Base-by-base conservation (phyloP, 139 green algal species). In the Picochlorum sp. region DNA sequence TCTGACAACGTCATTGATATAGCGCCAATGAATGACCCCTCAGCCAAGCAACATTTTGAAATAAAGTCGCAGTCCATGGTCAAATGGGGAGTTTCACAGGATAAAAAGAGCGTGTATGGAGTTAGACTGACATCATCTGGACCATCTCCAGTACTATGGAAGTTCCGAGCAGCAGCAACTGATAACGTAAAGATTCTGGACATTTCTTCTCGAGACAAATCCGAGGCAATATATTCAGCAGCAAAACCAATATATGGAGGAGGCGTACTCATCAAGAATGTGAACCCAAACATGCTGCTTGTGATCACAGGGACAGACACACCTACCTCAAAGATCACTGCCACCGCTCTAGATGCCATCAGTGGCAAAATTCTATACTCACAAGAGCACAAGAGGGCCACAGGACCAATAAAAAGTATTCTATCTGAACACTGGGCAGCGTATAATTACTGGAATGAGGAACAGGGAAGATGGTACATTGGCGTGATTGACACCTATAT, bases 221-320 rank as follows among this genome's bases (percentile, higher is more conserved):
- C 56, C 0, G 84, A 95, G 57, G 57, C 56, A 15, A 24, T 64
- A 14, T 79, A 90, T 77, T 84, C 82, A 6, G 77, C 82, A 16
- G 83, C 84, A 60, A 91, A 88, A 71, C 83, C 95, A 21, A 67
- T 96, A 54, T 89, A 86, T 20, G 82, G 94, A 68, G 83, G 84
- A 37, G 82, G 58, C 74, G 75, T 96, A 57, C 85, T 94, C 64
- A 90, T 90, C 79, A 95, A 93, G 49, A 91, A 97, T 78, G 66
- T 96, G 21, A 94, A 91, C 76, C 86, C 84, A 62, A 98, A 97
- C 80, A 79, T 78, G 6, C 57, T 94, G 14, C 82, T 98, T n/a
- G 65, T 96, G 16, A 91, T 84, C 9, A 87, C 73, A 0, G 86
- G 86, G 13, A 26, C 28, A 14, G 8, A 4, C 34, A 41, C 34